Base-by-base conservation (phyloP, 495 filamentous ascomycete species). In the Rusavskia elegans region DNA sequence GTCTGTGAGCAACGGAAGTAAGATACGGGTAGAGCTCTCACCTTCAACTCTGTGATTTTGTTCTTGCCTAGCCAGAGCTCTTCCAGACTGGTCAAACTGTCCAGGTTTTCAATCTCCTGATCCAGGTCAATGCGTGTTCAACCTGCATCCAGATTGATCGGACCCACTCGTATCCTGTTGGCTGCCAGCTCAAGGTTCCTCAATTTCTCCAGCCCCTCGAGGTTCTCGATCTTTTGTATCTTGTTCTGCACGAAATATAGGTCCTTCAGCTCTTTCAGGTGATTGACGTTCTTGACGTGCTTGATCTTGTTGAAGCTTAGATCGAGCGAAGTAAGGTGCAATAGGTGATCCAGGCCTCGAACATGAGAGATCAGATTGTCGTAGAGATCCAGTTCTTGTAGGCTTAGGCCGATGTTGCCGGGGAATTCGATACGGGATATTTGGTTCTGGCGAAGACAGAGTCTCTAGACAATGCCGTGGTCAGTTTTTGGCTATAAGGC, bases 301-400 rank as follows among this genome's bases (percentile, higher is more conserved):
- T 95, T 96, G 70, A 99, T 90, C 71, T 95, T 96, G 68, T 99
- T 99, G 78, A 95, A 99, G 61, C 85, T 90, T 37, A 99, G 71
- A 63, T 99, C 92, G 46, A 99, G 76, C 51, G 71, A 84, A 14
- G 74, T 86, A 19, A 99, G 73, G 32, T 85, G 71, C 9, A 68
- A 71, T 36, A 96, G 77, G 44, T 80, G 74, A 27, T 94, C 87
- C 29, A 99, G 75, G 35, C 86, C 86, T 57, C 82, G 79, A 61
- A 96, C 76, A 62, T 94, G 89, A 3, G 80, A 77, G 59, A 98
- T 89, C n/a, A 89, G 73, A 63, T 99, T 99, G 65, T 99, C 92
- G 73, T 99, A 99, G 58, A 99, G 76, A 61, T 99, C 92, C 23
- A 99, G 75, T 16, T 99, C 92, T 56, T 74, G 62, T 19, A 99